Conservation (phyloP, 2,329 filamentous ascomycete genomes). For the Dichotomopilus funicola region DNA sequence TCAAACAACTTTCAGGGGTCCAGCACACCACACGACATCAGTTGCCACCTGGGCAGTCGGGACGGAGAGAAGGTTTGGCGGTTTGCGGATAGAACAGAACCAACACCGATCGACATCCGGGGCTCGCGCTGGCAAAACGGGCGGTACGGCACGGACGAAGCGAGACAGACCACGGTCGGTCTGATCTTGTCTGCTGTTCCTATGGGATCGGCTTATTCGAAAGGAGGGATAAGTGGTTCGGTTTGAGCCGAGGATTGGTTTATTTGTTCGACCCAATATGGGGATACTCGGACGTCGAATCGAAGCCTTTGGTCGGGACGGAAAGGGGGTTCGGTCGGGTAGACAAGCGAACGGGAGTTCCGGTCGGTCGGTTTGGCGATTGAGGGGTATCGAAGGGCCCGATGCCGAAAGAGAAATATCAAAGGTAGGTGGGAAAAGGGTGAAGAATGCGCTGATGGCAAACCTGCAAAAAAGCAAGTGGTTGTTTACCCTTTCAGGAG, state of each 20-base stretch:
- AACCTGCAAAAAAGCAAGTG: neutral
- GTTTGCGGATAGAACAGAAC: conserved; percentile 12
- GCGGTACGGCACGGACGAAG: neutral
- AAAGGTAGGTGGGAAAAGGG: neutral
- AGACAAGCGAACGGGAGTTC: conserved; percentile 2
- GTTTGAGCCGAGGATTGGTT: neutral
- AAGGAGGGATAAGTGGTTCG: neutral
- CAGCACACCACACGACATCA: conserved; percentile 5
- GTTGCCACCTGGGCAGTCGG: conserved; percentile 5
- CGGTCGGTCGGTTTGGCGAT: conserved; percentile 2
- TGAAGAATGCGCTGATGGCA: neutral
- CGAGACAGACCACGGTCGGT: neutral
- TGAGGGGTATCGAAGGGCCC: conserved; percentile 14
- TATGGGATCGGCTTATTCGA: neutral
- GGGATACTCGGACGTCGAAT: neutral
- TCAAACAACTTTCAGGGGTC: conserved; percentile 4
- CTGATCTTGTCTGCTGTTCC: neutral
- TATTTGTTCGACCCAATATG: neutral
- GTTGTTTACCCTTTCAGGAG: too few species aligned
- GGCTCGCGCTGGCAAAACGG: conserved; percentile 6
- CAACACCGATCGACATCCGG: conserved; percentile 20
- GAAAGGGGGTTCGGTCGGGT: neutral
- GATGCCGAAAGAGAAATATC: neutral
- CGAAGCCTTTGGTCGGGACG: neutral
- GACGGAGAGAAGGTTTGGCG: conserved; percentile 1